Evolutionary conservation across 1,284 basidiomycete species (phyloP).

Genomic region (Malassezia pachydermatis): DNA sequence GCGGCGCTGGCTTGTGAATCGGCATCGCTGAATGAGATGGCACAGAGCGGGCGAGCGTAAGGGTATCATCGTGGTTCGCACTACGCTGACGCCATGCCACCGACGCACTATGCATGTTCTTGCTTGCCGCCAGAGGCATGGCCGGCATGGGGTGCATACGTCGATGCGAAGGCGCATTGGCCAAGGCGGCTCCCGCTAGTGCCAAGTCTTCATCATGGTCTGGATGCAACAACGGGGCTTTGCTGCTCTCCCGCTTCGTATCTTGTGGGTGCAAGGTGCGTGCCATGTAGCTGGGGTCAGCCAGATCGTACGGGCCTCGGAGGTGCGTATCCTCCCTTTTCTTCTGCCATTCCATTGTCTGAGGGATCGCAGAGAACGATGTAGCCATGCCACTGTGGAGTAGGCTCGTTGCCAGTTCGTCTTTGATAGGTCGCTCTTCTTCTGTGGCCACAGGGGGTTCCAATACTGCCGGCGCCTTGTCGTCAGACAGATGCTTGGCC

Average conservation of each 20-base stretch:
- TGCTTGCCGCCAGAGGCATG: no score
- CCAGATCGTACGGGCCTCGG: no score
- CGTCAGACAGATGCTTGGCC: neutral
- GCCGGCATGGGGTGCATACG: neutral
- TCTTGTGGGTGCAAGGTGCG: no score
- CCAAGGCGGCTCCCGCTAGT: constrained; percentile 33
- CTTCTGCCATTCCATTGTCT: no score
- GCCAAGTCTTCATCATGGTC: constrained; percentile 20
- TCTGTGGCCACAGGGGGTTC: no score
- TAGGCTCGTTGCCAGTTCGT: neutral
- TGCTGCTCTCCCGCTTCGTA: no score
- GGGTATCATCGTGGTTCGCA: neutral
- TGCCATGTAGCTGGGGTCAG: no score
- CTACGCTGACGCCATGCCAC: no score
- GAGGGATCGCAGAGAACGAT: constrained; percentile 5
- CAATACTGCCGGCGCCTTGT: no score
- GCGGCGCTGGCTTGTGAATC: constrained; percentile 16
- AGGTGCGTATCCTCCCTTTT: no score
- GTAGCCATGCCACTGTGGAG: neutral
- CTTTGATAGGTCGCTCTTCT: neutral
- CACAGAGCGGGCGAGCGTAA: constrained; percentile 7
- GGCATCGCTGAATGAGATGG: constrained; percentile 15
- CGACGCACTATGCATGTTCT: no score
- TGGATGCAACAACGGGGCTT: no score
- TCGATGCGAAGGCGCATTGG: constrained; percentile 39